Evolutionary conservation across 2,329 filamentous ascomycete species (phyloP).

Genomic region (Aureobasidium sp.): DNA sequence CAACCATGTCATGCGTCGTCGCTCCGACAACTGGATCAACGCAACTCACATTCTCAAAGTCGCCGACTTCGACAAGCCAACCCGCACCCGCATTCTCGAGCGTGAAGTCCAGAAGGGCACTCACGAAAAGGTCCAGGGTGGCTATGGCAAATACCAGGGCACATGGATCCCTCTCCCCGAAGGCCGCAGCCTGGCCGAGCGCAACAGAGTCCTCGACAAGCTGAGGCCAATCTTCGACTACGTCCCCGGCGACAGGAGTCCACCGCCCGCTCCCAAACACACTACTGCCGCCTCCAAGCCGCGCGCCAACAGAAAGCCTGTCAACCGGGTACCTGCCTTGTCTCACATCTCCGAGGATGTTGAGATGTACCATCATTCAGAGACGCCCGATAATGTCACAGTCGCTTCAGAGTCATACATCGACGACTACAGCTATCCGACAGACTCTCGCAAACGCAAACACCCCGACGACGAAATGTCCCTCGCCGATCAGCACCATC

Average conservation of each 20-base stretch:
- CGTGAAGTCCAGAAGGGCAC: constrained; percentile 93
- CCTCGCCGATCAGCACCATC: constrained; percentile 72
- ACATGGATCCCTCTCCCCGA: constrained; percentile 91
- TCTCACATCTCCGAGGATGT: constrained; percentile 50
- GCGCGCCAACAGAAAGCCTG: constrained; percentile 38
- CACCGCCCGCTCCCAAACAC: constrained; percentile 90
- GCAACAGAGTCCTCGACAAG: constrained; percentile 80
- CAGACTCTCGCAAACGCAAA: constrained; percentile 62
- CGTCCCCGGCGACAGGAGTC: constrained; percentile 74
- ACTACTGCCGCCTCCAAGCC: constrained; percentile 68
- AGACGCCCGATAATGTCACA: constrained; percentile 76
- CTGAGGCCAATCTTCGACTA: constrained; percentile 86
- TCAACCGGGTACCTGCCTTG: constrained; percentile 25
- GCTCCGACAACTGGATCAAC: constrained; percentile 95
- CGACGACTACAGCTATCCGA: constrained; percentile 69
- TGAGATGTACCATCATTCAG: constrained; percentile 63
- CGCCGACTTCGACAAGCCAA: constrained; percentile 94
- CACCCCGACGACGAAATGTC: constrained; percentile 54
- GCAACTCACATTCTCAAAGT: constrained; percentile 98
- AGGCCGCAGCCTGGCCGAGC: constrained; percentile 73
- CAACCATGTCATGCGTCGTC: constrained; percentile 93
- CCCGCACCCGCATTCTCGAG: constrained; percentile 88
- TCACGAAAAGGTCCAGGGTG: constrained; percentile 96
- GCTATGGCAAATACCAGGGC: constrained; percentile 97
- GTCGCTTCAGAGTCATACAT: constrained; percentile 72